Base-by-base conservation (phyloP, 768 basidiomycete species). In the Lactarius sp. region DNA sequence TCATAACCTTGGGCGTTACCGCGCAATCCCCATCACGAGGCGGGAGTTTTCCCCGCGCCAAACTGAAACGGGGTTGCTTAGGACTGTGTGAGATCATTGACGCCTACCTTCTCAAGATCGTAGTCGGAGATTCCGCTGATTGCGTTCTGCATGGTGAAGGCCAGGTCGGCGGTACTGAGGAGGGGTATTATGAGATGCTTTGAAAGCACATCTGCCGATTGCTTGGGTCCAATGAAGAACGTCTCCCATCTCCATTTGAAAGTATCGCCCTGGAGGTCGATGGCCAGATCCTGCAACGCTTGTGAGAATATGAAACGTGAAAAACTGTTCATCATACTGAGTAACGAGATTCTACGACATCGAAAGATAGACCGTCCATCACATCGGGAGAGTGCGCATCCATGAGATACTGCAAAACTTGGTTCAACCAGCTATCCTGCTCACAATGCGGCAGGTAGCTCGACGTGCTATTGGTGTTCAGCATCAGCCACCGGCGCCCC, bases 221-320 rank as follows among this genome's bases (percentile, higher is more conserved):
- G 69, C 72, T 79, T 85, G 71, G 84, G 77, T 8, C 88, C 87
- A 42, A 88, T 71, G 66, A 80, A 81, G 72, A 79, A 82, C 16
- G 85, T 81, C 73, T 92, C 88, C 90, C 90, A 92, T 75, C 81
- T 79, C 89, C 89, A 92, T 77, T 83, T 85, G 74, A 89, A 87
- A 9, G 75, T 71, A 27, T 80, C 79, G 64, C 78, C 82, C 69
- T 83, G 81, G 39, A 91, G 67, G 68, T 81, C 79, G 61, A 90
- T 79, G 4, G 87, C 81, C 31, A 88, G 69, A 71, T 92, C 90
- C 90, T 92, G 51, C 54, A 60, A 59, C 52, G 52, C 13, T 4
- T 16, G 50, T 66, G 63, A 65, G 52, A 36, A 62, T 18, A 59
- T 44, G 46, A 46, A 69, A 60, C 68, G 69, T 55, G n/a, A 51